These are phyloP conservation scores for Diaporthe citri DNA, from an alignment of 2,329 filamentous ascomycete genomes.

Conservation along the genomic window DNA sequence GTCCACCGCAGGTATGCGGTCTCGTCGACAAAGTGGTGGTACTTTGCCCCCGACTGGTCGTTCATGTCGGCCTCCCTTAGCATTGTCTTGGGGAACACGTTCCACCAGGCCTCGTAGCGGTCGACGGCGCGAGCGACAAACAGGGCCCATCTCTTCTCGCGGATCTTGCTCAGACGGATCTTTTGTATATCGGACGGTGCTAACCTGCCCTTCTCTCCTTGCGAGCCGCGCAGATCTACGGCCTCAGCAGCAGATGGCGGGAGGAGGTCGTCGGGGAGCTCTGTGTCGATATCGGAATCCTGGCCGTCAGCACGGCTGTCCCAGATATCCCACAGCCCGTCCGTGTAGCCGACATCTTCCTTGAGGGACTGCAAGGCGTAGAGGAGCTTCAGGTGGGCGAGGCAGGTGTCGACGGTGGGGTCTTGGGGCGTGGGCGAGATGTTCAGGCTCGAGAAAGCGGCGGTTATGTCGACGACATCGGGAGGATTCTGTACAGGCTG, in stretches of 20 bases:
- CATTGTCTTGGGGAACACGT: conserved; percentile 48
- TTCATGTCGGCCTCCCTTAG: conserved; percentile 55
- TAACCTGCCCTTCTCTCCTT: conserved; percentile 43
- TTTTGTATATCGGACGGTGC: conserved; percentile 53
- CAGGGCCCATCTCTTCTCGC: conserved; percentile 81
- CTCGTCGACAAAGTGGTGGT: conserved; percentile 51
- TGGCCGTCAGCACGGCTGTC: conserved; percentile 56
- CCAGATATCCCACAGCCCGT: conserved; percentile 75
- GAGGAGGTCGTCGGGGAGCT: conserved; percentile 25
- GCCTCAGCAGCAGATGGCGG: conserved; percentile 10
- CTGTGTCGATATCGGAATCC: conserved; percentile 19
- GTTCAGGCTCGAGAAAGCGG: conserved; percentile 54
- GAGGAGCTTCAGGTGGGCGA: conserved; percentile 81
- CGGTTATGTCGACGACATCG: conserved; percentile 54
- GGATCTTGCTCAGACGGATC: conserved; percentile 64
- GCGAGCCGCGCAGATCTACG: not conserved
- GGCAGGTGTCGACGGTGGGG: conserved; percentile 68
- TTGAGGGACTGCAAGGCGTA: conserved; percentile 76
- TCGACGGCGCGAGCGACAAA: conserved; percentile 77
- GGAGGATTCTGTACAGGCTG: not conserved
- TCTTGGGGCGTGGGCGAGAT: conserved; percentile 48
- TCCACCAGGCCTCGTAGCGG: conserved; percentile 77
- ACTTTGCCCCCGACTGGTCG: conserved; percentile 42
- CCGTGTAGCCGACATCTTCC: conserved; percentile 73
- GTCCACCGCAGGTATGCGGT: conserved; percentile 51